These are phyloP conservation scores for Stagonosporopsis chrysanthemi DNA, from an alignment of 2,329 filamentous ascomycete species.

Conservation along the genomic window DNA sequence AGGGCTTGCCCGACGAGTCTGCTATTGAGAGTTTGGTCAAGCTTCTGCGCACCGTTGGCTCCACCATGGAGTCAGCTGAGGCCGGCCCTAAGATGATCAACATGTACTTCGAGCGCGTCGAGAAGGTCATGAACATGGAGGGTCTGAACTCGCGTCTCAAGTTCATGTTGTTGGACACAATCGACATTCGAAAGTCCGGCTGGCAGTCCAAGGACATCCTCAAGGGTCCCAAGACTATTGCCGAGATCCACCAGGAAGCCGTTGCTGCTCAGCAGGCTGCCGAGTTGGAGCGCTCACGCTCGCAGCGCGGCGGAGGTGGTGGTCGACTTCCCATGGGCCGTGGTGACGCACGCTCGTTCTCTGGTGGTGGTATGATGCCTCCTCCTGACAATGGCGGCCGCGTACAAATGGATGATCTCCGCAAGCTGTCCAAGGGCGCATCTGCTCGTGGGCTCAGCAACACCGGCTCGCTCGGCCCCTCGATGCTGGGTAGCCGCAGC, in stretches of 20 bases:
- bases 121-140: conserved; percentile 79
- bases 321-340: conserved; percentile 78
- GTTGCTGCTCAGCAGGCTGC: conserved; percentile 81
- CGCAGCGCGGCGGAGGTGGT: conserved; percentile 72
- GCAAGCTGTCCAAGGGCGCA: conserved; percentile 73
- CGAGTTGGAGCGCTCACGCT: conserved; percentile 68
- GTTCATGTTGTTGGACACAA: conserved; percentile 96
- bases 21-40: conserved; percentile 96
- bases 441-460: conserved; percentile 65
- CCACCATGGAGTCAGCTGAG: conserved; percentile 79
- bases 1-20: conserved; percentile 90
- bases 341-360: conserved; percentile 87
- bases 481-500: conserved; percentile 86
- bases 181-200: conserved; percentile 78
- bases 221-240: conserved; percentile 96
- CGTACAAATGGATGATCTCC: conserved; percentile 89
- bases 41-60: conserved; percentile 89
- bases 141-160: conserved; percentile 81
- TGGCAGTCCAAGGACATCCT: conserved; percentile 89
- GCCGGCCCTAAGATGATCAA: conserved; percentile 89
- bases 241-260: conserved; percentile 87
- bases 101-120: conserved; percentile 90
- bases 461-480: conserved; percentile 73
- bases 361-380: conserved; percentile 71
- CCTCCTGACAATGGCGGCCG: conserved; percentile 78